Percentiles rank a stretch among this genome's conserved stretches.
Conservation (phyloP, 768 basidiomycete genomes). For the Omphalotus guepiniiformis region DNA sequence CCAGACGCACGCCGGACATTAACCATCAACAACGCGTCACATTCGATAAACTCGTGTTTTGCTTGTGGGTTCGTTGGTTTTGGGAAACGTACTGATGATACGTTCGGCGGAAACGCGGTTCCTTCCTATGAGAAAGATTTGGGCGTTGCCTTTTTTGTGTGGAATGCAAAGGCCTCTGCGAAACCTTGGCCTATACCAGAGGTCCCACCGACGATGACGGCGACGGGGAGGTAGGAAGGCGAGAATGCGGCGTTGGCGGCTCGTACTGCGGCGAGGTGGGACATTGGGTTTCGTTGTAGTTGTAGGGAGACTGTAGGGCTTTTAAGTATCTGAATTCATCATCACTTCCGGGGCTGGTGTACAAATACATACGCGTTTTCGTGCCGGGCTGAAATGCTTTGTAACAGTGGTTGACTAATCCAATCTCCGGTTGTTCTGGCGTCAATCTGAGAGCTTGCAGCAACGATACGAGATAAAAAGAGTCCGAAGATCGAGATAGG, state of each 20-base stretch:
- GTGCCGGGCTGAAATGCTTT: no score
- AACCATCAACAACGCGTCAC: conserved; percentile 28
- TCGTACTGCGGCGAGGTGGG: conserved; percentile 12
- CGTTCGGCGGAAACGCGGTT: conserved; percentile 26
- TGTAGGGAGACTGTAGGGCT: no score
- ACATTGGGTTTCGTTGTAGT: no score
- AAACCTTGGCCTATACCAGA: conserved; percentile 24
- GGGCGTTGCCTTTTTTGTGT: conserved; percentile 31
- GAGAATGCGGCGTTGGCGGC: conserved; percentile 15
- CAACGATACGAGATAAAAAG: no score
- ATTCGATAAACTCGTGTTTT: conserved; percentile 28
- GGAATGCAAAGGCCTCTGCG: conserved; percentile 27
- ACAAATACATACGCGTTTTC: no score
- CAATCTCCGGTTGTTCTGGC: no score
- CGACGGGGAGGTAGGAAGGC: conserved; percentile 8
- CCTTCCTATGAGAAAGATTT: conserved; percentile 31
- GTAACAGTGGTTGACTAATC: no score
- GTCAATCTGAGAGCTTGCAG: no score
- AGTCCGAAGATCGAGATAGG: no score
- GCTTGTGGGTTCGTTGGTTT: conserved; percentile 12
- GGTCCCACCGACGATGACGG: conserved; percentile 15
- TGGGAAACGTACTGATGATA: conserved; percentile 24
- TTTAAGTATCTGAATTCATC: no score
- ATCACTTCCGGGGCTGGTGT: no score
- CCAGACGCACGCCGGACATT: conserved; percentile 24